These are phyloP conservation scores for Russula olivacea DNA, from an alignment of 768 basidiomycete genomes.

Conservation along the genomic window DNA sequence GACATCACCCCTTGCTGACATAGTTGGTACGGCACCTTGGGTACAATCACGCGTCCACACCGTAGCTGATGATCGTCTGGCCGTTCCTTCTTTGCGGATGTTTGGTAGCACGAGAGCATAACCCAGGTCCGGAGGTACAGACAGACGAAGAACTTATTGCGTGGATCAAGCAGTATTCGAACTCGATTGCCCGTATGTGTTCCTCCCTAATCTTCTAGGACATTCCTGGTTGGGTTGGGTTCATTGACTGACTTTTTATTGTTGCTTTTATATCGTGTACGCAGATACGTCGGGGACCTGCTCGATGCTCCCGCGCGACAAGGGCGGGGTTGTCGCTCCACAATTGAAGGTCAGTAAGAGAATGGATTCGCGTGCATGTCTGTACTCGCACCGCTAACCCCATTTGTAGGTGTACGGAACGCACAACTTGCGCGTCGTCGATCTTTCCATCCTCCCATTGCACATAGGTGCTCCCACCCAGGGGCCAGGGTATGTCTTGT, in stretches of 20 bases:
- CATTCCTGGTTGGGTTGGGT: not conserved
- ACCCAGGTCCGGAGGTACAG: constrained; percentile 30
- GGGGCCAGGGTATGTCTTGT: constrained; percentile 38
- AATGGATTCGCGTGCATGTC: not conserved
- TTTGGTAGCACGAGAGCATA: constrained; percentile 29
- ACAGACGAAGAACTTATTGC: constrained; percentile 30
- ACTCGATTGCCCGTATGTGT: constrained; percentile 10
- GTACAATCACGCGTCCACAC: not conserved
- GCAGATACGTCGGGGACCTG: constrained; percentile 44
- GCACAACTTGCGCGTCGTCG: constrained; percentile 48
- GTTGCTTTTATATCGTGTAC: not conserved
- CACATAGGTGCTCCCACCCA: constrained; percentile 46
- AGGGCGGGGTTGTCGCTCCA: constrained; percentile 48
- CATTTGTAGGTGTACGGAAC: constrained; percentile 48
- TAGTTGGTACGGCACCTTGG: constrained; percentile 22
- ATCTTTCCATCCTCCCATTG: constrained; percentile 49
- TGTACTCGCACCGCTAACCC: not conserved
- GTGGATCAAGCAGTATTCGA: constrained; percentile 10
- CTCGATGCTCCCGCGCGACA: constrained; percentile 49
- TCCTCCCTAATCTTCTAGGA: constrained; percentile 9
- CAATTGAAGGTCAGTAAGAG: constrained; percentile 36
- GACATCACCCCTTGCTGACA: constrained; percentile 28
- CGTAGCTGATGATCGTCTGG: not conserved
- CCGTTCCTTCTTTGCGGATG: not conserved
- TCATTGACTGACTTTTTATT: not conserved